phyloP scores from a whole-genome alignment of 306 rosid genomes.

The Cucurbita maxima region DNA sequence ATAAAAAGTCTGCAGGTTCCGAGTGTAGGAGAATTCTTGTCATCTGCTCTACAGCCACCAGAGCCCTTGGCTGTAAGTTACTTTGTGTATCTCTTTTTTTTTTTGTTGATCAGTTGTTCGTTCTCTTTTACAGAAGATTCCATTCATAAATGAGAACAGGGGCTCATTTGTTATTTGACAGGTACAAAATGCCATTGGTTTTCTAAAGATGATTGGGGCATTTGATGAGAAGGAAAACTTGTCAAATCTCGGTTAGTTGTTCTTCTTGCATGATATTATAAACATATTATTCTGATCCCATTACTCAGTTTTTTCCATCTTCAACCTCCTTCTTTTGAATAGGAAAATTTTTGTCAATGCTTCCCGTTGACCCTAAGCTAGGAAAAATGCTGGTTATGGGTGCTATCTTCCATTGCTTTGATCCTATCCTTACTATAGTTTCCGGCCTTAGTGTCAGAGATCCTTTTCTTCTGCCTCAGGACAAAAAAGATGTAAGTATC shows the following conservation, averaged over 20 bases:
- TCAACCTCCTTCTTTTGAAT: conserved; percentile 10
- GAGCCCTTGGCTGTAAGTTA: conserved; percentile 60
- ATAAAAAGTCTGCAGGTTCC: conserved; percentile 90
- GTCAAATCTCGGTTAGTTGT: conserved; percentile 64
- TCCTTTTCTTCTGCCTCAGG: conserved; percentile 96
- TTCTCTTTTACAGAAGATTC: neutral
- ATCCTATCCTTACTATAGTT: conserved; percentile 89
- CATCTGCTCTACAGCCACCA: conserved; percentile 91
- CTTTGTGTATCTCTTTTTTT: neutral
- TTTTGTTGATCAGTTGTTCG: neutral
- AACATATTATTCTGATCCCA: neutral
- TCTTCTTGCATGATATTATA: neutral
- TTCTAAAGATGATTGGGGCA: conserved; percentile 87
- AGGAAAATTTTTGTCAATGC: conserved; percentile 82
- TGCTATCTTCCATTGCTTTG: conserved; percentile 86
- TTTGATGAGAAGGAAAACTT: conserved; percentile 77
- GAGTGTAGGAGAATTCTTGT: conserved; percentile 85
- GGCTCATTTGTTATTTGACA: conserved; percentile 14
- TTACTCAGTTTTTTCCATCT: conserved; percentile 3
- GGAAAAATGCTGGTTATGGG: conserved; percentile 98
- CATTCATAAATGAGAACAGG: neutral
- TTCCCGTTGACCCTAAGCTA: conserved; percentile 94
- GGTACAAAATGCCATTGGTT: conserved; percentile 93
- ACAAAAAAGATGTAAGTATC: conserved; percentile 74
- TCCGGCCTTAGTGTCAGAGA: conserved; percentile 95